These are phyloP conservation scores for Pelargonium fulgidum DNA, from an alignment of 441 rosid species.

Conservation along the genomic window DNA sequence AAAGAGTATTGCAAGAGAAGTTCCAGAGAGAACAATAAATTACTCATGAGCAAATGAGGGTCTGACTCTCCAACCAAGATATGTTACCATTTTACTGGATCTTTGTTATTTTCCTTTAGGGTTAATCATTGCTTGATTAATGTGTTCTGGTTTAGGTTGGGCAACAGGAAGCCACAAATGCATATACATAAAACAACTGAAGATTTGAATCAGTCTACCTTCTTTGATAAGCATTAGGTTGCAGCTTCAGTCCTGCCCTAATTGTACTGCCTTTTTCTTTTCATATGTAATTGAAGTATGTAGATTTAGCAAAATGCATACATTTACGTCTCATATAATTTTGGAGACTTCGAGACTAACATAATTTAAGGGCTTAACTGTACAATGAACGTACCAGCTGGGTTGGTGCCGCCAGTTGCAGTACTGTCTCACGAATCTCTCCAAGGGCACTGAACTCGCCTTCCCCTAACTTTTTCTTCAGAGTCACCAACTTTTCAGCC, in stretches of 20 bases:
- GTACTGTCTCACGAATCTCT: constrained; percentile 69
- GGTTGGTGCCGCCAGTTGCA: constrained; percentile 59
- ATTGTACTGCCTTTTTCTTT: too few species aligned
- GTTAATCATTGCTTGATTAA: not conserved
- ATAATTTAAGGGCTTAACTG: not conserved
- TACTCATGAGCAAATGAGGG: not conserved
- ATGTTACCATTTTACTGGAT: constrained; percentile 4
- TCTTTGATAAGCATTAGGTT: not conserved
- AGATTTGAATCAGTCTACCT: not conserved
- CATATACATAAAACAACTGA: not conserved
- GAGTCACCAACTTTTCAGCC: constrained; percentile 44
- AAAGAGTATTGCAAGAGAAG: not conserved
- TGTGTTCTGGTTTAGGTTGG: constrained; percentile 7
- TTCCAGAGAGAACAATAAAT: not conserved
- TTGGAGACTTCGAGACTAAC: not conserved
- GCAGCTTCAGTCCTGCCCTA: not conserved
- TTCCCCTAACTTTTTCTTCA: constrained; percentile 56
- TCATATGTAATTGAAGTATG: too few species aligned
- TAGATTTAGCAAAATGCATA: constrained; percentile 2
- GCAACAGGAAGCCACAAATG: constrained; percentile 6
- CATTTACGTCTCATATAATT: not conserved
- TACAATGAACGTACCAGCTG: constrained; percentile 50
- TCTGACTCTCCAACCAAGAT: not conserved
- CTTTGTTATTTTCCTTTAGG: not conserved
- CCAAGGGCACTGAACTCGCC: constrained; percentile 55